Conservation (phyloP, 768 basidiomycete genomes). For the Clavulina sp. region DNA sequence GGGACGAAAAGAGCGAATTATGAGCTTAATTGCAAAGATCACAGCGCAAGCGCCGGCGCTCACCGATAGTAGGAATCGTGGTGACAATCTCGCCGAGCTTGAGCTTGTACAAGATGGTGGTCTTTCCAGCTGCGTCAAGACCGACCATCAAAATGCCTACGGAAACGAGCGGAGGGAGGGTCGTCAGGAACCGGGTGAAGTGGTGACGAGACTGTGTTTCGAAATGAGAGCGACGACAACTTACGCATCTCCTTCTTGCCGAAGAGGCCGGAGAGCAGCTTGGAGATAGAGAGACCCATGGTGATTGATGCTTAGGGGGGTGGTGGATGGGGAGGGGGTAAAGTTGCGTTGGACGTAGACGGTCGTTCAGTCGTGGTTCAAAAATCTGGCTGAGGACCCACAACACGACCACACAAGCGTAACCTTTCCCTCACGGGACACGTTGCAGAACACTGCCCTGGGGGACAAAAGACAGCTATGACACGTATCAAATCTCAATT, state of each 20-base stretch:
- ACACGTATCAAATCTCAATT: no score
- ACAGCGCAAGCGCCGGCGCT: slow-evolving; percentile 19
- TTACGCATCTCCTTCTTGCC: slow-evolving; percentile 99
- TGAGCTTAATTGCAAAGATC: slow-evolving; percentile 8
- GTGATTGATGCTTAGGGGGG: no score
- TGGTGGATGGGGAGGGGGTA: no score
- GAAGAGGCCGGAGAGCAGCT: slow-evolving; percentile 64
- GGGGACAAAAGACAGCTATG: no score
- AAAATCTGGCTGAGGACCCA: no score
- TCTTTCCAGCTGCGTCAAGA: slow-evolving; percentile 98
- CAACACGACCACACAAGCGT: no score
- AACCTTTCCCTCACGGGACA: no score
- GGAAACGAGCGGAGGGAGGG: background rate
- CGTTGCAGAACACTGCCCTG: no score
- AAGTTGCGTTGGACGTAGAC: no score
- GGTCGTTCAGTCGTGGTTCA: no score
- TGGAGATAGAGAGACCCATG: slow-evolving; percentile 27
- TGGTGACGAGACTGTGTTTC: slow-evolving; percentile 17
- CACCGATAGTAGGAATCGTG: slow-evolving; percentile 98
- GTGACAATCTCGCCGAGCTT: slow-evolving; percentile 99
- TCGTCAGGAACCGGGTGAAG: slow-evolving; percentile 4
- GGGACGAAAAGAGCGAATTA: no score
- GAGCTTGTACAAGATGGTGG: slow-evolving; percentile 96
- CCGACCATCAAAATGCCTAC: slow-evolving; percentile 99
- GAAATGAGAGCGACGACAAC: slow-evolving; percentile 22